Conservation (phyloP, 345 rosid species). For the Turnera subulata region DNA sequence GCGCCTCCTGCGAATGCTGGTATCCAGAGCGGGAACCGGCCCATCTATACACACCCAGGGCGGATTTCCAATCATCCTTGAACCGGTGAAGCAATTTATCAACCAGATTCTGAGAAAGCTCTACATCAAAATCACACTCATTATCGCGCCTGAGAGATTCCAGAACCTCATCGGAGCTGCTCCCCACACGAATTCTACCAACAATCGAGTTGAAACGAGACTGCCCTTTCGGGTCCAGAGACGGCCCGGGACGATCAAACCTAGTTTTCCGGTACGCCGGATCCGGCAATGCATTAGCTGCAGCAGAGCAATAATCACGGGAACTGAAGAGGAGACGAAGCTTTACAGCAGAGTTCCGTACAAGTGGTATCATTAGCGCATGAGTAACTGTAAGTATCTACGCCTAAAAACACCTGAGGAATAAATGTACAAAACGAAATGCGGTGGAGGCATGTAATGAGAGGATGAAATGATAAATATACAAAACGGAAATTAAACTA, state of each 20-base stretch:
- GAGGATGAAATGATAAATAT: too few relatives aligned
- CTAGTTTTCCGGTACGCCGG: too few relatives aligned
- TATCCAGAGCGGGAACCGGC: slow-evolving; percentile 46
- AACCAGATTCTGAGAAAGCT: slow-evolving; percentile 42
- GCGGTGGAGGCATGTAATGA: too few relatives aligned
- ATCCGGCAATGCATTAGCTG: too few relatives aligned
- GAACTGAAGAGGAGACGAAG: too few relatives aligned
- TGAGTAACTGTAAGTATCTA: too few relatives aligned
- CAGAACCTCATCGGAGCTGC: slow-evolving; percentile 45
- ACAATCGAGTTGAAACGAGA: slow-evolving; percentile 28
- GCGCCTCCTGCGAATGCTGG: slow-evolving; percentile 37
- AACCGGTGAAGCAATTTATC: slow-evolving; percentile 51
- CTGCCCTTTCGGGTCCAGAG: slow-evolving; percentile 10
- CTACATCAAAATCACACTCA: slow-evolving; percentile 31
- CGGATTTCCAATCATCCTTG: slow-evolving; percentile 80
- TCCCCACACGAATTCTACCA: slow-evolving; percentile 32
- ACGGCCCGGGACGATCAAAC: slow-evolving; percentile 12
- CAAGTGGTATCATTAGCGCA: too few relatives aligned
- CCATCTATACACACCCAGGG: slow-evolving; percentile 72
- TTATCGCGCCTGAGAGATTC: slow-evolving; percentile 35
- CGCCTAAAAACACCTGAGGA: too few relatives aligned
- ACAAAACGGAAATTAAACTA: too few relatives aligned
- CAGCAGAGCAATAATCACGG: too few relatives aligned
- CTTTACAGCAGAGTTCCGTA: too few relatives aligned
- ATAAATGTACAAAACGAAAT: too few relatives aligned